phyloP scores from a whole-genome alignment of 176 grass and related monocot species.

The Phoenix roebelenii region DNA sequence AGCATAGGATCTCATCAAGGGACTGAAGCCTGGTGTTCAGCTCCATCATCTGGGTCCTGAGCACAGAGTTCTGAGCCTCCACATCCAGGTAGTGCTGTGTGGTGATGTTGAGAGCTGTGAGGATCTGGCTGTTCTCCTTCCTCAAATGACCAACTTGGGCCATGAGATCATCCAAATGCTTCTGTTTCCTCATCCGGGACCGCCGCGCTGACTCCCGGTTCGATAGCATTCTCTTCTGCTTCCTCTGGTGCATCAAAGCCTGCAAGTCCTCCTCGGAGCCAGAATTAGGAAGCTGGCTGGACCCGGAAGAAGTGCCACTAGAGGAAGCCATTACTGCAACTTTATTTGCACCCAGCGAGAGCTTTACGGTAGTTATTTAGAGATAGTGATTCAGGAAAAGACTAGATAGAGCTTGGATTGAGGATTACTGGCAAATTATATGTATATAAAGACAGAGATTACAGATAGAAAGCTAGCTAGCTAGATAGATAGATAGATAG shows the following conservation, averaged over 20 bases:
- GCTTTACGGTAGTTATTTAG: no score
- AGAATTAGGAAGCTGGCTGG: conserved; percentile 20
- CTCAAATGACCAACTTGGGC: conserved; percentile 55
- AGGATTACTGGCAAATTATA: no score
- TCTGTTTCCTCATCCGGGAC: conserved; percentile 89
- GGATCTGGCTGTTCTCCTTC: conserved; percentile 63
- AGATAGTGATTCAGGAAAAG: no score
- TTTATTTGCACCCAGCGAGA: not conserved
- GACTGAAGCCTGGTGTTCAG: conserved; percentile 53
- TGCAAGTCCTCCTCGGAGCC: conserved; percentile 48
- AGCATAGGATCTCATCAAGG: conserved; percentile 61
- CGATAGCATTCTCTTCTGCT: conserved; percentile 75
- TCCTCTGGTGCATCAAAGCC: conserved; percentile 52
- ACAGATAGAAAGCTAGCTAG: no score
- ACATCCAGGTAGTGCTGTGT: conserved; percentile 51
- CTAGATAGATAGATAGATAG: no score
- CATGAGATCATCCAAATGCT: conserved; percentile 69
- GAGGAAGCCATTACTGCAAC: conserved; percentile 63
- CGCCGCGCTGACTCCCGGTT: conserved; percentile 85
- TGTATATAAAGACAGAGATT: no score
- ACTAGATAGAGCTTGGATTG: no score
- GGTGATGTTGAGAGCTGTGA: conserved; percentile 41
- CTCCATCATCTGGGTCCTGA: conserved; percentile 69
- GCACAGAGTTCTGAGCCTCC: conserved; percentile 79
- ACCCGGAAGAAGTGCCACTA: conserved; percentile 32